Percentiles rank a stretch among this genome's conserved stretches.
Evolutionary conservation across 306 rosid genomes (phyloP).

Genomic region (Betula pendula): DNA sequence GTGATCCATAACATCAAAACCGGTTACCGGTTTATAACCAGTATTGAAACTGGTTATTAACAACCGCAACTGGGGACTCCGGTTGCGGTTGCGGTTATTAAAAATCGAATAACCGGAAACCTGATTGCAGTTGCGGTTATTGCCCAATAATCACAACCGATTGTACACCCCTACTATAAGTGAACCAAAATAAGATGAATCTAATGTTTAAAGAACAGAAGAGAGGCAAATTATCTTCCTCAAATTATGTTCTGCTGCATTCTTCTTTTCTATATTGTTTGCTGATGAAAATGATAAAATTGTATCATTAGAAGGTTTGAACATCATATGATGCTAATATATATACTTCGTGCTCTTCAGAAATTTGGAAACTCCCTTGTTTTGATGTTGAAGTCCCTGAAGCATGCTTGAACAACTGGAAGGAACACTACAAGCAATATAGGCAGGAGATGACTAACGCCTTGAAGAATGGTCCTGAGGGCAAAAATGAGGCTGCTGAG

Average conservation of each 20-base stretch:
- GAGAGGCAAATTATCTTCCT: not conserved
- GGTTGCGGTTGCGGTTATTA: too few relatives aligned
- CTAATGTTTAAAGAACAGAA: not conserved
- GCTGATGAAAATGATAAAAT: not conserved
- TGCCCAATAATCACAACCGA: too few relatives aligned
- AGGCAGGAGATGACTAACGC: conserved; percentile 43
- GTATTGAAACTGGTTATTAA: too few relatives aligned
- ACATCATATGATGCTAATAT: not conserved
- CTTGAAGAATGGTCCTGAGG: not conserved
- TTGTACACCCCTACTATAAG: too few relatives aligned
- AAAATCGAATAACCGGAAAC: too few relatives aligned
- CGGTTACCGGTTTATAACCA: too few relatives aligned
- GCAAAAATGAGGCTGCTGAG: conserved; percentile 37
- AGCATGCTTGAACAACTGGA: conserved; percentile 42
- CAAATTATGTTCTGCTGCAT: not conserved
- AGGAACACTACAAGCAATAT: conserved; percentile 22
- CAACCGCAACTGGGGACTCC: too few relatives aligned
- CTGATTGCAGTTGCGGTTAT: too few relatives aligned
- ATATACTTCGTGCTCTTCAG: conserved; percentile 32
- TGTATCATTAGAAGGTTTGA: not conserved
- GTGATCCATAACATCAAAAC: too few relatives aligned
- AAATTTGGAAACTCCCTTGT: conserved; percentile 48
- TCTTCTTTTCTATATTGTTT: not conserved
- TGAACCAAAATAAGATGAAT: not conserved
- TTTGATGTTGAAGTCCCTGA: conserved; percentile 57